Evolutionary conservation across 352 stramenopile species (phyloP), one percentile per base, ranked within the genome.

Genomic region (Globisporangium ultimum): DNA sequence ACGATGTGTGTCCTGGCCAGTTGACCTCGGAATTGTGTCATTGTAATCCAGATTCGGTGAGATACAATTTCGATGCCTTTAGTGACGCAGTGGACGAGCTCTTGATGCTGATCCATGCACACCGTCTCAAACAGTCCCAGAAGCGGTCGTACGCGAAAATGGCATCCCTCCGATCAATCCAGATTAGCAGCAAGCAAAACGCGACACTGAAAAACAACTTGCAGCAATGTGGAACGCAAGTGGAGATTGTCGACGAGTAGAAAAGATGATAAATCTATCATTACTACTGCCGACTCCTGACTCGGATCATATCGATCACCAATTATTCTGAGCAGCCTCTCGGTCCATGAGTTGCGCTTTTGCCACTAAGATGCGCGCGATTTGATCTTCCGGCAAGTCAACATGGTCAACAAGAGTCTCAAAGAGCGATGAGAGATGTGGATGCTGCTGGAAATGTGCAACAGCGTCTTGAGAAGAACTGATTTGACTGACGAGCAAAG

Each of bases 1-100:
- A 83, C 45, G 81, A 91, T 43, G 70, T 88, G 12, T 91, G 81
- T 28, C 69, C 74, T 0, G 66, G 60, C 18, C 74, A 87, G 61
- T 57, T 81, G 22, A 71, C 66, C 2, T 87, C 75, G 9, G 72
- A 77, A 13, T 54, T 61, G 36, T 91, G 81, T 40, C 50, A 40
- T 2, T 91, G 81, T 48, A 57, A 43, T 4, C 17, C 57, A 0
- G 46, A 70, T 5, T 42, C 49, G 4, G 53, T 62, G 3, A 55
- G 64, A 11, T 87, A 82, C 55, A 54, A 74, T 12, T 73, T 87
- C 38, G 34, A 63, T 14, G 68, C 70, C 4, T 84, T 88, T 48
- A 65, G 75, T 48, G 58, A 76, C 43, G 74, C 74, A 0, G 68
- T 72, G 3, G 68, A 87, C 17, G 69, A 83, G 22, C 58, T 87